A percentile compares a stretch with the other conserved stretches of the same genome.
phyloP scores from a whole-genome alignment of 441 rosid species.

The Melastoma candidum region DNA sequence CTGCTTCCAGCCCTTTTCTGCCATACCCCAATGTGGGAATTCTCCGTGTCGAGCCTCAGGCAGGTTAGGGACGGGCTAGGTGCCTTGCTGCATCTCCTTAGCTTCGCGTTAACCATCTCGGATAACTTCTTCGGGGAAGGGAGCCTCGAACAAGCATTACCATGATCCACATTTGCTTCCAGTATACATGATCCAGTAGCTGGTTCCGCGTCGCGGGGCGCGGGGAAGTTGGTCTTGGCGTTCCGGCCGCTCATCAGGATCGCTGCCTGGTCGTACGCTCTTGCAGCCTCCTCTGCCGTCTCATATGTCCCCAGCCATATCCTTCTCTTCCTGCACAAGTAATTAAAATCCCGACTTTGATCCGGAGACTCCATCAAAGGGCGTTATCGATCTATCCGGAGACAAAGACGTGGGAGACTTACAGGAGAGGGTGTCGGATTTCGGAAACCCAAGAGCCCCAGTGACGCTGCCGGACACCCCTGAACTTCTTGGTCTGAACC shows the following conservation, averaged over 20 bases:
- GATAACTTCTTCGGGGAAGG: conserved; percentile 16
- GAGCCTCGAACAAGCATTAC: too few species aligned
- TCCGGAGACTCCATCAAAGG: neutral
- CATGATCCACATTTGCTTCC: too few species aligned
- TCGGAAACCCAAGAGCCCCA: conserved; percentile 66
- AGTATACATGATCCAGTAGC: too few species aligned
- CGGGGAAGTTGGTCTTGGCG: conserved; percentile 27
- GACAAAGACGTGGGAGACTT: conserved; percentile 1
- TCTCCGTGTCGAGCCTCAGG: conserved; percentile 67
- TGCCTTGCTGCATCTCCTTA: conserved; percentile 46
- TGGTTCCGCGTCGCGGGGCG: conserved; percentile 5
- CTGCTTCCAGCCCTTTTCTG: conserved; percentile 52
- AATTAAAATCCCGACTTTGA: neutral
- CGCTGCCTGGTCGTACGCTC: conserved; percentile 30
- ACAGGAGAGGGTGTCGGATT: conserved; percentile 49
- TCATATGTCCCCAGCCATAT: conserved; percentile 31
- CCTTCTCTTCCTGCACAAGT: conserved; percentile 24
- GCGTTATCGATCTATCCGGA: neutral
- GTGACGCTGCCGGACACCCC: conserved; percentile 54
- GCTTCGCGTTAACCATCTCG: conserved; percentile 47
- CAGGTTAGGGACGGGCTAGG: conserved; percentile 66
- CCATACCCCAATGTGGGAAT: conserved; percentile 79
- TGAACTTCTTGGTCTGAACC: conserved; percentile 46
- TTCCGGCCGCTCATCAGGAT: conserved; percentile 29
- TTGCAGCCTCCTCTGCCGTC: conserved; percentile 28